Evolutionary conservation across 2,329 filamentous ascomycete genomes (phyloP).

Genomic region (Fusarium brachygibbosum): DNA sequence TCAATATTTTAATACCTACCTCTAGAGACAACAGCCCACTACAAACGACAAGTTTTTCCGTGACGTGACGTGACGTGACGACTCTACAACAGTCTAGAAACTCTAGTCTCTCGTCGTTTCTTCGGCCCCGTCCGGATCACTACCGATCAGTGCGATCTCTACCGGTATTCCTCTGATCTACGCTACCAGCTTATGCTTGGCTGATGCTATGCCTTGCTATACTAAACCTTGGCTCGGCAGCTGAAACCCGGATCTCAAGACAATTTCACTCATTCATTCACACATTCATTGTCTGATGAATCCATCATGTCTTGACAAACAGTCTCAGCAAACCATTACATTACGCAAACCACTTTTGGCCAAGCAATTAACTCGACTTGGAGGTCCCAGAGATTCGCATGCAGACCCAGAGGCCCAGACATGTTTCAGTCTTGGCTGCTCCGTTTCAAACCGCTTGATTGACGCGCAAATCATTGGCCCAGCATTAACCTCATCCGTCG

Average conservation of each 20-base stretch:
- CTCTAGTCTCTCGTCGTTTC: neutral
- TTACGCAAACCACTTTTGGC: conserved; percentile 2
- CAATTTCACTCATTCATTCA: neutral
- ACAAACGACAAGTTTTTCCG: neutral
- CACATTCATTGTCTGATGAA: neutral
- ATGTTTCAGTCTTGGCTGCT: conserved; percentile 30
- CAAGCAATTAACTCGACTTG: neutral
- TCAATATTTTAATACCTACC: conserved; percentile 25
- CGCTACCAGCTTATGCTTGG: conserved; percentile 10
- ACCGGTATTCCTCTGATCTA: neutral
- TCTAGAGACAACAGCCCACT: neutral
- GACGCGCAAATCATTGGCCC: conserved; percentile 9
- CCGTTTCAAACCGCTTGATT: conserved; percentile 8
- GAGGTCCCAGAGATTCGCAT: neutral
- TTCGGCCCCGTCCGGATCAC: conserved; percentile 5
- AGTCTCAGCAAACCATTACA: neutral
- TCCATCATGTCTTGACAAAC: conserved; percentile 2
- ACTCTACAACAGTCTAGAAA: conserved; percentile 6
- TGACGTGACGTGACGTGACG: conserved; percentile 36
- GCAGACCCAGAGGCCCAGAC: neutral
- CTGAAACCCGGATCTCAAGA: conserved; percentile 34
- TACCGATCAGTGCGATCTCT: conserved; percentile 1
- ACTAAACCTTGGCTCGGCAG: conserved; percentile 36
- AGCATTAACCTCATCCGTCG: neutral
- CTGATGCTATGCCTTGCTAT: conserved; percentile 36